Evolutionary conservation across 2,329 filamentous ascomycete genomes (phyloP).

Genomic region (Coniella vitis): DNA sequence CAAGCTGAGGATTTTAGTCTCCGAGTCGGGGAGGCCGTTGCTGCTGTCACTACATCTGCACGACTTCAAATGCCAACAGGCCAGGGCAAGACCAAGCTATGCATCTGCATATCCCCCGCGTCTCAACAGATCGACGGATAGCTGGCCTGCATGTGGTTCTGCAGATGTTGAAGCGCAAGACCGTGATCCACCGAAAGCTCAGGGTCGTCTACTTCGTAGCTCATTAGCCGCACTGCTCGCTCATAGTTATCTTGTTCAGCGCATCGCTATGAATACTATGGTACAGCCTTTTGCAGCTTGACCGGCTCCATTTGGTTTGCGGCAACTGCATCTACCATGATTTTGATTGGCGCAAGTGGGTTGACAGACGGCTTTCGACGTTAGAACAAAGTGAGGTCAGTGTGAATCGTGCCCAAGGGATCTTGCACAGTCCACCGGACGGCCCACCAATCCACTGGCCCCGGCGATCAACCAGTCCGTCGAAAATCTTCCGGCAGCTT

Average conservation of each 20-base stretch:
- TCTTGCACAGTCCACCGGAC: conserved; percentile 7
- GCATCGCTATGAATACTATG: too few species aligned
- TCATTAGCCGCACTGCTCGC: not conserved
- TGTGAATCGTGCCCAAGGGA: conserved; percentile 2
- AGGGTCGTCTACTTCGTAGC: conserved; percentile 4
- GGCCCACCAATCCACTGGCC: conserved; percentile 1
- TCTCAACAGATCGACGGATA: conserved; percentile 11
- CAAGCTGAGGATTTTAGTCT: not conserved
- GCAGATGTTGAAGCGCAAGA: conserved; percentile 9
- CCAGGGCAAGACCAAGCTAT: conserved; percentile 3
- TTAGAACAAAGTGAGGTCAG: conserved; percentile 14
- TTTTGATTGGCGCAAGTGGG: too few species aligned
- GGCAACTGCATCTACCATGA: too few species aligned
- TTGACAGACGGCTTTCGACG: not conserved
- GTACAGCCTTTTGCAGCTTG: too few species aligned
- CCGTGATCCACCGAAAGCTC: not conserved
- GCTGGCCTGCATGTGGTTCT: conserved; percentile 4
- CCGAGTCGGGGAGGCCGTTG: conserved; percentile 1
- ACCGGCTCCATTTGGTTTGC: too few species aligned
- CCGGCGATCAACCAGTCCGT: conserved; percentile 4
- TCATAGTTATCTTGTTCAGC: too few species aligned
- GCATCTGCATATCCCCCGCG: conserved; percentile 7
- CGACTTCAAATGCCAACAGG: not conserved
- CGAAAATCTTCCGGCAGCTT: conserved; percentile 10
- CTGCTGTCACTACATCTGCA: not conserved